Evolutionary conservation across 108 stramenopile genomes (phyloP).

Genomic region (Pseudonitzschia delicatissima): DNA sequence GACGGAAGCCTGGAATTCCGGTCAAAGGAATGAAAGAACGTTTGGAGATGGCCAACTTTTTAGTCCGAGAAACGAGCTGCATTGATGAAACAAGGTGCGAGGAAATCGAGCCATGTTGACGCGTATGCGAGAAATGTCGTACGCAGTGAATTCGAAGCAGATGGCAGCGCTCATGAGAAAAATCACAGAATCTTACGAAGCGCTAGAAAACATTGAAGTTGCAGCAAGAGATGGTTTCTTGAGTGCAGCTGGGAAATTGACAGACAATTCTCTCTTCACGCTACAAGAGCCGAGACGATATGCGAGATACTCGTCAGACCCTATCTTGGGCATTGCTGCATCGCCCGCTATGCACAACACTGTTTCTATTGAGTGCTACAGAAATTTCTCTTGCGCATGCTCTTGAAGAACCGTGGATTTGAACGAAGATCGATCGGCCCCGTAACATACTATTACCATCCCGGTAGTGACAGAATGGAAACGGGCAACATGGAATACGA

Average conservation of each 20-base stretch:
- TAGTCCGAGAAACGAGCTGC: conserved; percentile 53
- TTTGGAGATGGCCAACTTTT: conserved; percentile 68
- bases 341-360: conserved; percentile 75
- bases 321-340: conserved; percentile 64
- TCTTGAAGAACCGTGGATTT: conserved; percentile 73
- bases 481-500: neutral
- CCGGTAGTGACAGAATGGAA: conserved; percentile 32
- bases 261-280: conserved; percentile 44
- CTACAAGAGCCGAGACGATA: conserved; percentile 48
- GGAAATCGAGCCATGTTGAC: conserved; percentile 67
- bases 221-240: conserved; percentile 61
- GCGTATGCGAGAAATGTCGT: conserved; percentile 66
- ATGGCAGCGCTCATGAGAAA: conserved; percentile 83
- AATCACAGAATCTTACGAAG: conserved; percentile 79
- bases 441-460: conserved; percentile 76
- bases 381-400: conserved; percentile 60
- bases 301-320: conserved; percentile 74
- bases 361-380: conserved; percentile 57
- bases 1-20: conserved; percentile 74
- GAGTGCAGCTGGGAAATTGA: conserved; percentile 61
- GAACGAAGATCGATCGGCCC: conserved; percentile 58
- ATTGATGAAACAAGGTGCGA: conserved; percentile 64
- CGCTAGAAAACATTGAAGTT: conserved; percentile 60
- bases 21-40: conserved; percentile 73
- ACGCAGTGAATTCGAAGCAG: conserved; percentile 73